Percentiles rank a stretch among this genome's conserved stretches.
These are phyloP conservation scores for Epichloe gansuensis DNA, from an alignment of 2,329 filamentous ascomycete genomes.

Conservation along the genomic window DNA sequence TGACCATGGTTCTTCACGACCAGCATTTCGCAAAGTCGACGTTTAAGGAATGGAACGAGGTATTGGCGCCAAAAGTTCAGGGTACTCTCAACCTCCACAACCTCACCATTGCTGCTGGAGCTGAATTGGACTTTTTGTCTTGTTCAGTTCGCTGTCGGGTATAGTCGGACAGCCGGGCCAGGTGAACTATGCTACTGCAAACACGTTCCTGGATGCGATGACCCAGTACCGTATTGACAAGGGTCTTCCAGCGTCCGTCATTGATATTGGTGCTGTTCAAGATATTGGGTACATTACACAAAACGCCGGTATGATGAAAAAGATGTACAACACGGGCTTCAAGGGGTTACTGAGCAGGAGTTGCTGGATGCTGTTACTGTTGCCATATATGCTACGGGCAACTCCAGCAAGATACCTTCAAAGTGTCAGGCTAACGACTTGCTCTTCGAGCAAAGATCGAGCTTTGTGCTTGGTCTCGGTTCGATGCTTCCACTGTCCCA, in stretches of 20 bases:
- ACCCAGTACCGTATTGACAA: constrained; percentile 14
- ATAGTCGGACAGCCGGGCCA: constrained; percentile 24
- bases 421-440: not conserved
- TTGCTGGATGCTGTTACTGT: not conserved
- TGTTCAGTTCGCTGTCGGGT: constrained; percentile 23
- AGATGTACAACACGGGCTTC: not conserved
- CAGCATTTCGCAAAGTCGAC: constrained; percentile 21
- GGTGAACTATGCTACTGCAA: constrained; percentile 29
- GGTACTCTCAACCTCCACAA: constrained; percentile 26
- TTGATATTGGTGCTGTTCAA: constrained; percentile 1
- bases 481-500: constrained; percentile 7
- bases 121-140: constrained; percentile 25
- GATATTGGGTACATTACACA: not conserved
- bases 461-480: constrained; percentile 9
- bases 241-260: not conserved
- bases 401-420: not conserved
- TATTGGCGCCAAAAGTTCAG: constrained; percentile 18
- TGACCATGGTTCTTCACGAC: constrained; percentile 21
- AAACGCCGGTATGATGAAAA: not conserved
- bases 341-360: not conserved
- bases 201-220: constrained; percentile 27
- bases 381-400: not conserved
- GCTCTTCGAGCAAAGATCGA: not conserved
- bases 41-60: constrained; percentile 17
- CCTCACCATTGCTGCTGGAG: not conserved